Base-by-base conservation (phyloP, 2,329 filamentous ascomycete genomes). In the Aspergillus oerlinghausenensis region DNA sequence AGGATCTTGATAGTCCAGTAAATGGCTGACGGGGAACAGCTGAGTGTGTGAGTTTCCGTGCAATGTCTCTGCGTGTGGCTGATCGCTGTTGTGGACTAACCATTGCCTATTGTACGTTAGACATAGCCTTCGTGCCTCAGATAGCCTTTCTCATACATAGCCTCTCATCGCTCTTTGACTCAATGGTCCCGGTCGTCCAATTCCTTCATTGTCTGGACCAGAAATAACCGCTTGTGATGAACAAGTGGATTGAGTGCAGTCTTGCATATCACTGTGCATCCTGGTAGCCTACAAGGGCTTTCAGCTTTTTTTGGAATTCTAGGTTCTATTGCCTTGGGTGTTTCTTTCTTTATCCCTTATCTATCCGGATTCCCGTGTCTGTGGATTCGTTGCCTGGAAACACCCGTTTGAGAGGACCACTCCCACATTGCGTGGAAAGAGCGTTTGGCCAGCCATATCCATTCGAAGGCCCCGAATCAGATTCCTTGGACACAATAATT, bases 41-140 rank as follows among this genome's bases (percentile, higher is more conserved):
- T 56, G 59, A 56, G 55, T 66, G 68, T 70, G 69, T 71, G 54
- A 66, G 69, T 69, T 54, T 38, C 43, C 21, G 19, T 47, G 40
- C 54, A 49, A 48, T 53, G 50, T 48, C 28, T 55, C 45, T 48
- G 48, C 49, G 25, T 47, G 19, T 38, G 49, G 26, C 54, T 54
- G 25, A 56, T 59, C 17, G 42, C 49, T 51, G n/a, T 8, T 21
- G 9, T 57, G 51, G 49, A 55, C 61, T 60, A 29, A 63, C 51
- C 35, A n/a, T 29, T 40, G 25, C 21, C 21, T 6, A 23, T 23
- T 45, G 26, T 45, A 43, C 40, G 50, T 19, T 51, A 64, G 62
- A 63, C 52, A 64, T 61, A 63, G 23, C 17, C 38, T 42, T 43
- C 11, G 43, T 55, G 28, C 49, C 23, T 58, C 47, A 32, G 49